phyloP scores from a whole-genome alignment of 495 filamentous ascomycete species.

The Penicillium dipodomyicola region DNA sequence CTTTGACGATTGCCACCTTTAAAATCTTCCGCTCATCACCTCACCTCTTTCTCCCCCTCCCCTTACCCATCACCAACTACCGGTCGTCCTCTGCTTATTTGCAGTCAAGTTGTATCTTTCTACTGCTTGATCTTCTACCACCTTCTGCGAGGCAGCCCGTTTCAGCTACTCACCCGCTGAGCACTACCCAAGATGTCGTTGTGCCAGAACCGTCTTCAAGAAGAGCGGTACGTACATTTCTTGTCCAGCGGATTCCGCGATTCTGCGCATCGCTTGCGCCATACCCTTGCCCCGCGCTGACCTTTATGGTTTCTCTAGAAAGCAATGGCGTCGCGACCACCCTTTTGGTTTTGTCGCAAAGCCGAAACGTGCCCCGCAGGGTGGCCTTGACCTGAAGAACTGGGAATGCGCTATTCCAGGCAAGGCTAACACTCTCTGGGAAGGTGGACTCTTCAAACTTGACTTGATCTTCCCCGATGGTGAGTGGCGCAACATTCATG shows the following conservation, averaged over 20 bases:
- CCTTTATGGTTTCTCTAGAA: conserved; percentile 50
- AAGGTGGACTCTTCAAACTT: conserved; percentile 92
- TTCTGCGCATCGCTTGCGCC: conserved; percentile 4
- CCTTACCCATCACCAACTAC: background rate
- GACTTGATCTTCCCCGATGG: conserved; percentile 92
- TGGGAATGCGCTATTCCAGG: conserved; percentile 98
- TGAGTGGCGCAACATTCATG: conserved; percentile 45
- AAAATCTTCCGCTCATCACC: background rate
- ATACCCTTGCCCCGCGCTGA: conserved; percentile 17
- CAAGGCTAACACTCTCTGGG: conserved; percentile 95
- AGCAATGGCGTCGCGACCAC: conserved; percentile 95
- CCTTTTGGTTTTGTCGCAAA: conserved; percentile 97
- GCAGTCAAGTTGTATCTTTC: background rate
- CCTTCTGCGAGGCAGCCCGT: conserved; percentile 3
- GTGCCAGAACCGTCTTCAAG: conserved; percentile 81
- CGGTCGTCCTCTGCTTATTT: background rate
- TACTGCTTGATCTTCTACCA: conserved; percentile 1
- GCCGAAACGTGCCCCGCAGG: conserved; percentile 73
- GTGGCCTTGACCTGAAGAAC: conserved; percentile 84
- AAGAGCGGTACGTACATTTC: conserved; percentile 68
- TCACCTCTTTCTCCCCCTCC: background rate
- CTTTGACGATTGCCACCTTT: conserved; percentile 13
- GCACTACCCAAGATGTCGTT: conserved; percentile 65
- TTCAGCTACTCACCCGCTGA: background rate
- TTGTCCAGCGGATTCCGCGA: background rate